phyloP scores from a whole-genome alignment of 345 rosid species.

The Dipteronia dyeriana region DNA sequence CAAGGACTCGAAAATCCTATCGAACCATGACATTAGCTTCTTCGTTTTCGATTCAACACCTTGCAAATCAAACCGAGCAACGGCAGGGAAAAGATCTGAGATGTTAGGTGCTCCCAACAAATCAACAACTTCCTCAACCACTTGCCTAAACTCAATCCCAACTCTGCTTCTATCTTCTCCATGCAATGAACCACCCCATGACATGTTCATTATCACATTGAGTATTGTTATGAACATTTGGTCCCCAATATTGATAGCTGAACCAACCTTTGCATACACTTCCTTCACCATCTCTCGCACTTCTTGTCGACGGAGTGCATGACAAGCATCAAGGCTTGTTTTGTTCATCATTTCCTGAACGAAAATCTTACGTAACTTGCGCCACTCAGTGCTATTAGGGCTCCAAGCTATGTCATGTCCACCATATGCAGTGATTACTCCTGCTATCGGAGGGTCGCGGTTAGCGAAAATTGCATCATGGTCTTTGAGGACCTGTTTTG shows the following conservation, averaged over 20 bases:
- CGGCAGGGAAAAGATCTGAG: slow-evolving; percentile 48
- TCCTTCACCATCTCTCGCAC: slow-evolving; percentile 26
- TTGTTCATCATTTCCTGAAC: slow-evolving; percentile 33
- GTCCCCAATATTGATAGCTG: slow-evolving; percentile 40
- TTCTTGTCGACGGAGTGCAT: slow-evolving; percentile 30
- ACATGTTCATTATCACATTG: slow-evolving; percentile 47
- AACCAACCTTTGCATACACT: slow-evolving; percentile 25
- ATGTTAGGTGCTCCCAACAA: slow-evolving; percentile 49
- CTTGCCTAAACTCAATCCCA: slow-evolving; percentile 38
- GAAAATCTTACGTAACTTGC: slow-evolving; percentile 28
- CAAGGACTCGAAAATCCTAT: slow-evolving; percentile 26
- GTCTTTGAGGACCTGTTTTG: slow-evolving; percentile 21
- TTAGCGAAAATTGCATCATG: slow-evolving; percentile 29
- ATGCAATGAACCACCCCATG: slow-evolving; percentile 50
- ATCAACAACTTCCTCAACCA: slow-evolving; percentile 30
- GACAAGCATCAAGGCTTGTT: slow-evolving; percentile 33
- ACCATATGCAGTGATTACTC: slow-evolving; percentile 12
- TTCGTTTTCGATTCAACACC: slow-evolving; percentile 42
- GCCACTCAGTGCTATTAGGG: slow-evolving; percentile 24
- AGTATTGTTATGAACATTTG: slow-evolving; percentile 33
- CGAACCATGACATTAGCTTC: slow-evolving; percentile 30
- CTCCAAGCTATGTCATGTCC: slow-evolving; percentile 22
- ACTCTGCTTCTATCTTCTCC: slow-evolving; percentile 36
- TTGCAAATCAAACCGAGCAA: slow-evolving; percentile 56
- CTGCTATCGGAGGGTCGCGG: slow-evolving; percentile 22